Evolutionary conservation across 768 basidiomycete species (phyloP), one percentile per base, ranked within the genome.

Genomic region (Russula brevipes): DNA sequence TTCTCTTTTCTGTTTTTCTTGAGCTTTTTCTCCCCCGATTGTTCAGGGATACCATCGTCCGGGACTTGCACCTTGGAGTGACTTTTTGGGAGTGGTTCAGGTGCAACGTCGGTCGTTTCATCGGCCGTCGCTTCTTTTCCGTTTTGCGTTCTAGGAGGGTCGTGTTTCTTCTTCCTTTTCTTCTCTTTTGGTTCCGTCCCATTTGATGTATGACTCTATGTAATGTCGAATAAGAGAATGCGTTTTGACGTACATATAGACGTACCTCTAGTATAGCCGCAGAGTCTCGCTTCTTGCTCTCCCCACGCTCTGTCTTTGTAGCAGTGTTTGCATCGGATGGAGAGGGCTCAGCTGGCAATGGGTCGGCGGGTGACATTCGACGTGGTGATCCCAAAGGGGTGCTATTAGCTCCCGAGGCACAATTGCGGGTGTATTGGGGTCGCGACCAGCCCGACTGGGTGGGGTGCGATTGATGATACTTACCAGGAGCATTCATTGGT

Each of bases 341-440:
- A 10, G 55, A 56, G 24, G 62, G 62, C 24, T 69, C 42, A 41
- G 57, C 63, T 57, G 73, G 69, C 36, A 72, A 63, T n/a, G 73
- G 70, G 53, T 68, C 65, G 56, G 77, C 66, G 33, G 82, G 76
- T 49, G 79, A 78, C 79, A 81, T 81, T 70, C 80, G 79, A 42
- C 63, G 68, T 8, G 86, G 83, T 16, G 84, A 80, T 59, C 89
- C 89, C 59, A 92, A 76, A 45, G 88, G 89, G 38, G 82, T 87
- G 69, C 73, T 81, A 68, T 92, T 92, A 69, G 87, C 82, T 65
- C 89, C 89, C 50, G 86, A 86, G 2, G 72, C 76, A 46, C 57
- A 54, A 59, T 49, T 58, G 42, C 61, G 67, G 41, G 55, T 36
- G 45, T 56, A 53, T 52, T 57, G 62, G 42, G 1, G 55, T 51